Evolutionary conservation across 108 stramenopile species (phyloP), one percentile per base, ranked within the genome.

Genomic region (Schizochytrium sp.): DNA sequence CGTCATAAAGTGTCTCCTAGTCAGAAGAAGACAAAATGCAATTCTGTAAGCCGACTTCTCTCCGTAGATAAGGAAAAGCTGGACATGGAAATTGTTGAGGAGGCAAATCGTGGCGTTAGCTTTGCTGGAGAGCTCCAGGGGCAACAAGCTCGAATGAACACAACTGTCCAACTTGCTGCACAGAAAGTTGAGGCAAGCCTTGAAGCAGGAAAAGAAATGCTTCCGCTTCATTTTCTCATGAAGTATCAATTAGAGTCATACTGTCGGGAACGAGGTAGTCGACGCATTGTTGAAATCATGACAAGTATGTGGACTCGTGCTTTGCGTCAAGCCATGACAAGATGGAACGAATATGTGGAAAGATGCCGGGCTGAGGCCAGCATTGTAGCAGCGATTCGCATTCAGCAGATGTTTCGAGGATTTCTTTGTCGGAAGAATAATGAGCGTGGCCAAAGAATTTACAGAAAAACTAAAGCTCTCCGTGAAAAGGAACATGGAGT

Each of bases 231-330:
- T 7, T 83, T 83, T 83, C 76, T 83, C 28, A 46, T 55, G 28
- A 7, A 42, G 5, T 83, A 83, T 40, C 49, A 83, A 53, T 53
- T 83, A 15, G 50, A 55, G 76, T 38, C 76, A 5, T 83, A 83
- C 53, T 83, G 76, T 53, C 76, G 55, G 50, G 28, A 83, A 53
- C 76, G 53, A 28, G 76, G 76, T 0, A 17, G 50, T 8, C 47
- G 53, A 5, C 47, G 53, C 50, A 83, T 83, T 2, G 53, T 83
- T 10, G 76, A 55, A 38, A 55, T 83, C 28, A 46, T 83, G 45
- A 17, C 19, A 10, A 5, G 12, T n/a, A 55, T 55, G 53, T 2
- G 49, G 0, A 40, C 28, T n/a, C 8, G 76, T 10, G 53, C 53
- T 10, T 53, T 55, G 76, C 76, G 5, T 0, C 2, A 28, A 10